Percentiles rank a stretch among this genome's conserved stretches.
Evolutionary conservation across 2,329 filamentous ascomycete species (phyloP).

Genomic region (Cercospora citrullina): DNA sequence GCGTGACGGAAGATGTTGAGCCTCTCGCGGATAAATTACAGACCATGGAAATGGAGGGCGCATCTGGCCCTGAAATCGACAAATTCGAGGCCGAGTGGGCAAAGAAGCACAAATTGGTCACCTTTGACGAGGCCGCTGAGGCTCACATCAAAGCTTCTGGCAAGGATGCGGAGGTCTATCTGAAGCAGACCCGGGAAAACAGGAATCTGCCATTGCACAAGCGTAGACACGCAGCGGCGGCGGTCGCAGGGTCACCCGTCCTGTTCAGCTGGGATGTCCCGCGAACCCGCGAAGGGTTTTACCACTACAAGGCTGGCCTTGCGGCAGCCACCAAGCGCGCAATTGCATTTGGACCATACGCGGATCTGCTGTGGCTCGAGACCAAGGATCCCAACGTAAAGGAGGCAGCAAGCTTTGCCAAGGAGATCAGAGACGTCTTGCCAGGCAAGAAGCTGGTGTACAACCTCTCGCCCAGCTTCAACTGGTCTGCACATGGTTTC

Average conservation of each 20-base stretch:
- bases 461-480: slow-evolving; percentile 95
- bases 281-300: slow-evolving; percentile 89
- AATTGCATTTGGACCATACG: slow-evolving; percentile 85
- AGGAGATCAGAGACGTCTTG: slow-evolving; percentile 67
- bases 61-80: slow-evolving; percentile 77
- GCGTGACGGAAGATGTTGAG: slow-evolving; percentile 74
- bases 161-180: slow-evolving; percentile 33
- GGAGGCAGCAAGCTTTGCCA: slow-evolving; percentile 73
- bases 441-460: slow-evolving; percentile 91
- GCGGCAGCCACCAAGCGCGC: slow-evolving; percentile 87
- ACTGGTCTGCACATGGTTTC: slow-evolving; percentile 97
- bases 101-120: slow-evolving; percentile 78
- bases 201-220: slow-evolving; percentile 75
- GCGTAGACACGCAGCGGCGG: slow-evolving; percentile 69
- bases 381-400: slow-evolving; percentile 83
- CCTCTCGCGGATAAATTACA: slow-evolving; percentile 87
- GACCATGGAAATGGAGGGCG: slow-evolving; percentile 80
- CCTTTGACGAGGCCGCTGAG: slow-evolving; percentile 76
- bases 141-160: slow-evolving; percentile 39
- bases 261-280: slow-evolving; percentile 90
- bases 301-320: slow-evolving; percentile 85
- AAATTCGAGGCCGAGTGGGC: slow-evolving; percentile 85
- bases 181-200: slow-evolving; percentile 50
- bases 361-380: slow-evolving; percentile 96
- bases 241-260: slow-evolving; percentile 67